Percentiles rank a stretch among this genome's conserved stretches.
phyloP scores from a whole-genome alignment of 2,329 filamentous ascomycete genomes.

The Penicillium rolfsii region DNA sequence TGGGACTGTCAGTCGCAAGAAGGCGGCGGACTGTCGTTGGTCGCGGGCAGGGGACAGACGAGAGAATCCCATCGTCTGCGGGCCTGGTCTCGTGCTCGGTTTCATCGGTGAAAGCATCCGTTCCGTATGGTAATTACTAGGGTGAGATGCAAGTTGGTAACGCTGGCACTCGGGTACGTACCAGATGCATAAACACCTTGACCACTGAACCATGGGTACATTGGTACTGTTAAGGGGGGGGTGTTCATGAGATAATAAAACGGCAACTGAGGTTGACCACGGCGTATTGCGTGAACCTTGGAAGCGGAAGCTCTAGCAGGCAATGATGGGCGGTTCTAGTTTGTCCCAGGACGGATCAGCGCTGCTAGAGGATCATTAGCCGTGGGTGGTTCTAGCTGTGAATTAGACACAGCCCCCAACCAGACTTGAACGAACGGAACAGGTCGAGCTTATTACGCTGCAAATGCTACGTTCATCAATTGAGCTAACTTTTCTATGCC shows the following conservation, averaged over 20 bases:
- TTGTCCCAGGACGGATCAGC: slow-evolving; percentile 12
- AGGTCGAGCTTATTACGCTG: not conserved
- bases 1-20: not conserved
- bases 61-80: not conserved
- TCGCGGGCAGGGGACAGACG: not conserved
- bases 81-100: not conserved
- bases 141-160: not conserved
- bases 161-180: not conserved
- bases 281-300: not conserved
- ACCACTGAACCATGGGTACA: no score
- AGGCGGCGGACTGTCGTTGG: not conserved
- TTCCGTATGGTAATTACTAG: not conserved
- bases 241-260: not conserved
- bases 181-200: not conserved
- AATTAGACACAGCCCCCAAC: not conserved
- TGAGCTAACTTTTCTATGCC: not conserved
- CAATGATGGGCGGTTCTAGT: not conserved
- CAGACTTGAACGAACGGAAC: not conserved
- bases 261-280: slow-evolving; percentile 5
- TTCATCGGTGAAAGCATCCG: not conserved
- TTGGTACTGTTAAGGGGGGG: no score
- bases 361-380: slow-evolving; percentile 19
- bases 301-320: slow-evolving; percentile 11
- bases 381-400: slow-evolving; percentile 2
- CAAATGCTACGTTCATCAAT: not conserved